These are phyloP conservation scores for Mentha longifolia DNA, from an alignment of 257 asterid genomes.

Conservation along the genomic window DNA sequence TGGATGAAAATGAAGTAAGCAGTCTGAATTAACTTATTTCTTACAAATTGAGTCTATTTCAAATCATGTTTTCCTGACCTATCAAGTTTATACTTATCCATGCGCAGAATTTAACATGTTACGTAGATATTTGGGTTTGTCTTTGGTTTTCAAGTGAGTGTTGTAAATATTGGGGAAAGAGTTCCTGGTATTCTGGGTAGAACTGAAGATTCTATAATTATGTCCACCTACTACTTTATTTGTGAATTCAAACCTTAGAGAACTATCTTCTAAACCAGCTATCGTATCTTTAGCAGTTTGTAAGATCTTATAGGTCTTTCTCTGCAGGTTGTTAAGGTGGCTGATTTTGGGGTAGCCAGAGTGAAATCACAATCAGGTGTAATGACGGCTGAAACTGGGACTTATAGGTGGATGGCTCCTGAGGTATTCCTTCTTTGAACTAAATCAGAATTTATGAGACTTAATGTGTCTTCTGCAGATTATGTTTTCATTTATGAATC, in stretches of 20 bases:
- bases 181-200: conserved; percentile 3
- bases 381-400: conserved; percentile 99
- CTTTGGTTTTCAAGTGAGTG: background rate
- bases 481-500: background rate
- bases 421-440: conserved; percentile 63
- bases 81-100: conserved; percentile 17
- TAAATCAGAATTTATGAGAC: conserved; percentile 16
- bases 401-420: conserved; percentile 99
- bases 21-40: conserved; percentile 1
- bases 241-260: conserved; percentile 11
- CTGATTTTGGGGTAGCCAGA: conserved; percentile 99
- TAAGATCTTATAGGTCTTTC: conserved; percentile 29
- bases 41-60: background rate
- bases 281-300: conserved; percentile 27
- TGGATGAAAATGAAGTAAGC: conserved; percentile 96
- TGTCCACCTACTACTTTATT: background rate
- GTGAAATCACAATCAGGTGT: conserved; percentile 96
- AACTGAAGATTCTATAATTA: background rate
- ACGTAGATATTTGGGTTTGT: conserved; percentile 12
- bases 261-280: conserved; percentile 16
- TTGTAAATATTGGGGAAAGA: background rate
- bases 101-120: background rate
- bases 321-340: conserved; percentile 92
- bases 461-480: background rate
- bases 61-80: conserved; percentile 9